Conservation (phyloP, 768 basidiomycete genomes). For the Lentinula aciculospora region DNA sequence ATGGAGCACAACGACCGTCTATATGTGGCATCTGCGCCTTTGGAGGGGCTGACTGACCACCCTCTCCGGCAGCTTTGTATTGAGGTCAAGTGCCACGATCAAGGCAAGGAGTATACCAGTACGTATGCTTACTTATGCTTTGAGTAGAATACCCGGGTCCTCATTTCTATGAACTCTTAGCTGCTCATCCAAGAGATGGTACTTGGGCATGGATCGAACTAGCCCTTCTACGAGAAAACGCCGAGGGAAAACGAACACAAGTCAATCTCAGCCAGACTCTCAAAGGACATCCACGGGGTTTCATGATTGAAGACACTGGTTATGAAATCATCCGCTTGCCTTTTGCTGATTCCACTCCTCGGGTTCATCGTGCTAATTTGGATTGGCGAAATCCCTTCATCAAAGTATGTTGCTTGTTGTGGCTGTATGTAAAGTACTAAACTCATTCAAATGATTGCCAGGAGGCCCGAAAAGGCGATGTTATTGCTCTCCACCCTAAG, state of each 20-base stretch:
- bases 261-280: conserved; percentile 1
- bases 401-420: not conserved
- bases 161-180: not conserved
- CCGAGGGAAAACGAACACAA: not conserved
- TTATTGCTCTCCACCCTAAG: conserved; percentile 1
- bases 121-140: not conserved
- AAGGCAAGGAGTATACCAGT: conserved; percentile 2
- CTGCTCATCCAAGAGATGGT: not conserved
- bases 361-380: conserved; percentile 1
- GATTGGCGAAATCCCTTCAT: conserved; percentile 6
- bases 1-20: not conserved
- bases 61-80: not conserved
- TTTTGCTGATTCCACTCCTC: conserved; percentile 4
- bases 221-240: not conserved
- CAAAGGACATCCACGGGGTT: not conserved
- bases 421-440: too few species aligned
- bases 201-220: conserved; percentile 8
- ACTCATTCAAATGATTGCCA: not conserved
- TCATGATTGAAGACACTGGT: conserved; percentile 4
- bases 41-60: not conserved
- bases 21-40: conserved; percentile 1
- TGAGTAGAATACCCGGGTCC: too few species aligned
- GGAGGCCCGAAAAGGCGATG: conserved; percentile 3
- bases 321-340: conserved; percentile 5
- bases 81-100: conserved; percentile 7